These are phyloP conservation scores for Themeda triandra DNA, from an alignment of 176 grass and related monocot species.

Conservation along the genomic window DNA sequence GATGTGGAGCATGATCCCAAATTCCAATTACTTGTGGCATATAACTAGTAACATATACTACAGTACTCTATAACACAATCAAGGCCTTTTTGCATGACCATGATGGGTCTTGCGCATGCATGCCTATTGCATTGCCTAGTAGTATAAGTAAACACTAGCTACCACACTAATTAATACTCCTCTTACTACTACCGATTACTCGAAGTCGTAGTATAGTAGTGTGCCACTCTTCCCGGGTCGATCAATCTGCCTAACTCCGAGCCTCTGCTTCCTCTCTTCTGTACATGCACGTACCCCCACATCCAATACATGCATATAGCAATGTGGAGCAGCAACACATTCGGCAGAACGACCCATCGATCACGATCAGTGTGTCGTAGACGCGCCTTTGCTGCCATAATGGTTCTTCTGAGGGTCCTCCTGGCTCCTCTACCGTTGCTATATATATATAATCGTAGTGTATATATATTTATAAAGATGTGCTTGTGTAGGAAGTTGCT, in stretches of 20 bases:
- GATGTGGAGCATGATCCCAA: background rate
- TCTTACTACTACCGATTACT: background rate
- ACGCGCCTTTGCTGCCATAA: background rate
- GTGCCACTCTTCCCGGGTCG: background rate
- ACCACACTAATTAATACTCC: background rate
- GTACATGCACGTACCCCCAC: background rate
- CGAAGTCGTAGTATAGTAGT: background rate
- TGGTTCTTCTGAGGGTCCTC: background rate
- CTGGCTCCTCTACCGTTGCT: background rate
- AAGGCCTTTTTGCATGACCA: too few species aligned
- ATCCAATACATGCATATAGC: background rate
- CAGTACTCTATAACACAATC: background rate
- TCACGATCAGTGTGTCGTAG: background rate
- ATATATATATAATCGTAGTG: background rate
- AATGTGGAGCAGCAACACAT: background rate
- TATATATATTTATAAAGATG: too few species aligned
- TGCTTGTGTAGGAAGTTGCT: background rate
- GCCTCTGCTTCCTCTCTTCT: conserved; percentile 1
- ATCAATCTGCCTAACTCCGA: background rate
- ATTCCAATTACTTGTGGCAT: background rate
- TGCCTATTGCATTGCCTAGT: too few species aligned
- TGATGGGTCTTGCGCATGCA: too few species aligned
- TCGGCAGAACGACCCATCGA: background rate
- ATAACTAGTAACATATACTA: too few species aligned
- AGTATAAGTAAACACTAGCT: too few species aligned